Evolutionary conservation across 192 early-diverging fungal species (phyloP).

Genomic region (Coemansia sp.): DNA sequence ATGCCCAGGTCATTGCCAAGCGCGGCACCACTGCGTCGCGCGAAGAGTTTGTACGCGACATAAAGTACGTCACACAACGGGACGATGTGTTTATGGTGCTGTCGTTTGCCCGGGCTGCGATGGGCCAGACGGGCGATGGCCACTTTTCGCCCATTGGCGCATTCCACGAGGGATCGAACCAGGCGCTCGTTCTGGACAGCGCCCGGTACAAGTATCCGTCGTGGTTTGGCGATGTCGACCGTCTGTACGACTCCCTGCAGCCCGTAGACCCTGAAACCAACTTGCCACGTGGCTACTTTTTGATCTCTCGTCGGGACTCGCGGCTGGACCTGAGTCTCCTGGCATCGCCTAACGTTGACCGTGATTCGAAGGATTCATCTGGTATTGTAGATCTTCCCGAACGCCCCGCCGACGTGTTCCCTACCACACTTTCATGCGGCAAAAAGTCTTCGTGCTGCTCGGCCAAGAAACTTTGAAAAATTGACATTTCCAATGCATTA

Average conservation of each 20-base stretch:
- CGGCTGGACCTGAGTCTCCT: slow-evolving; percentile 15
- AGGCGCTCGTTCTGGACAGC: slow-evolving; percentile 82
- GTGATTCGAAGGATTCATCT: neutral
- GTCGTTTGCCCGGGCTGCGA: slow-evolving; percentile 72
- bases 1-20: slow-evolving; percentile 75
- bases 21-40: slow-evolving; percentile 63
- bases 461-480: slow-evolving; percentile 10
- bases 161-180: slow-evolving; percentile 69
- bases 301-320: slow-evolving; percentile 57
- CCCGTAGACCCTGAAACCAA: slow-evolving; percentile 81
- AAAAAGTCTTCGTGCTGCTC: slow-evolving; percentile 38
- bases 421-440: slow-evolving; percentile 35
- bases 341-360: neutral
- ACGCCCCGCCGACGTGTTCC: slow-evolving; percentile 30
- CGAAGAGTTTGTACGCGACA: slow-evolving; percentile 79
- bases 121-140: slow-evolving; percentile 91
- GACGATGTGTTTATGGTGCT: slow-evolving; percentile 85
- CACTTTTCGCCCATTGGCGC: slow-evolving; percentile 92
- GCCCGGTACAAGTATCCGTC: slow-evolving; percentile 91
- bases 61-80: slow-evolving; percentile 64
- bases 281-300: slow-evolving; percentile 81
- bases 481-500: neutral
- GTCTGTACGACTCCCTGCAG: slow-evolving; percentile 78
- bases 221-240: slow-evolving; percentile 74
- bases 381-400: slow-evolving; percentile 33